Base-by-base conservation (phyloP, 1,284 basidiomycete genomes). In the Ceratobasidium sp. region DNA sequence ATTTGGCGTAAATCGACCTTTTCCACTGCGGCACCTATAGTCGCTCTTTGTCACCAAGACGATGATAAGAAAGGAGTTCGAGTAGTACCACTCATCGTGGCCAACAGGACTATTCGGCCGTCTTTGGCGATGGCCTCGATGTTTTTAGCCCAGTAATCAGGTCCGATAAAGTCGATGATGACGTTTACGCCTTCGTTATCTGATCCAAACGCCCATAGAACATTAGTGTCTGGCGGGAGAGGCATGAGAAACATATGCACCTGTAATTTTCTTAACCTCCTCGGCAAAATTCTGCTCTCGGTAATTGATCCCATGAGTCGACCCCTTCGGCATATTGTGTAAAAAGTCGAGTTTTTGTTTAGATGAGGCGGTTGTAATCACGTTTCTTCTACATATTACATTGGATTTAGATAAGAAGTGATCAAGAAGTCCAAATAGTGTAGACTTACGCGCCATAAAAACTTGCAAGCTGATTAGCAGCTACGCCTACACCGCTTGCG, bases 401-500 rank as follows among this genome's bases (percentile, higher is more conserved):
- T 70, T 23, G 12, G 20, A n/a, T n/a, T 23, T 23, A 42, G 3
- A 23, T 39, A 56, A 63, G 10, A 12, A 7, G 44, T n/a, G 4
- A 40, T 33, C n/a, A 18, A 44, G 15, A 26, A 23, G 40, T 42
- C 9, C 18, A 40, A 28, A 40, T 20, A 0, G 0, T n/a, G 15
- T n/a, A 39, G 23, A 88, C 92, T 86, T 82, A 94, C 93, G 94
- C 94, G 79, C 91, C 91, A 79, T 89, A 91, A 75, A 90, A 84
- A 78, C 93, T 90, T 15, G 96, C 95, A 26, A 99, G 87, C 86
- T 99, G 97, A 77, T 95, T 96, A 2, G 96, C 95, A 2, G 97
- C 94, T 18, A 97, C 86, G 1, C 97, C 97, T 2, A 98, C 97
- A 69, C 97, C 95, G 10, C 94, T 95, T 2, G 95, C 95, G 10